Evolutionary conservation across 73 alveolate genomes (phyloP), one percentile per base, ranked within the genome.

Genomic region (Breviolum minutum): DNA sequence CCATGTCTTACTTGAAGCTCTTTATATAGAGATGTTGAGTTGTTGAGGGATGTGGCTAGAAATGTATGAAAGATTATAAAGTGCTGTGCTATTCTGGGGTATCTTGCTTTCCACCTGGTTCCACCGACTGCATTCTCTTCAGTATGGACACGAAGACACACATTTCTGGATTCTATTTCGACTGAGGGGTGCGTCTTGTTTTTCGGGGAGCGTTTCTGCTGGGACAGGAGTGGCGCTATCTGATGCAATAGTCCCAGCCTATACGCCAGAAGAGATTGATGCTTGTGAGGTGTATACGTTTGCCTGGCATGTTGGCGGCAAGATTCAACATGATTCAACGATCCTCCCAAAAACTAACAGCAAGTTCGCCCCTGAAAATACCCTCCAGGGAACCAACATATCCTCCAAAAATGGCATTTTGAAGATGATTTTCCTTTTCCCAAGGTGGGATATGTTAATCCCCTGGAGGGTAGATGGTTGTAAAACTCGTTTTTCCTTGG

Each of bases 231-330:
- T 76, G 64, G 98, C 98, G 16, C 81, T 92, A 16, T 74, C 98
- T n/a, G 98, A 92, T 76, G 98, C 98, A n/a, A 17, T 92, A 60
- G 69, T 92, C 48, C 98, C 98, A 19, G 81, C 82, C 19, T 30
- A 60, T 26, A 40, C 79, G 10, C 91, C 89, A 26, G 90, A 92
- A 22, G 91, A 60, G 73, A 81, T 60, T 17, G 98, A 92, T 48
- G n/a, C 61, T 66, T 92, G 98, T 80, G 91, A 48, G 91, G 29
- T 48, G 60, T 92, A 92, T n/a, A 80, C 98, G 98, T n/a, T 69
- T 13, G 54, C 82, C 98, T 26, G 98, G 77, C 98, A 13, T 63
- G 88, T 80, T 80, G 30, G 63, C 86, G 12, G 7, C 29, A 6
- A n/a, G n/a, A 16, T 30, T 70, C 80, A 14, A 13, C 22, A 71